Percentiles rank a stretch among this genome's conserved stretches.
phyloP scores from a whole-genome alignment of 257 asterid species.

The Sherardia arvensis region DNA sequence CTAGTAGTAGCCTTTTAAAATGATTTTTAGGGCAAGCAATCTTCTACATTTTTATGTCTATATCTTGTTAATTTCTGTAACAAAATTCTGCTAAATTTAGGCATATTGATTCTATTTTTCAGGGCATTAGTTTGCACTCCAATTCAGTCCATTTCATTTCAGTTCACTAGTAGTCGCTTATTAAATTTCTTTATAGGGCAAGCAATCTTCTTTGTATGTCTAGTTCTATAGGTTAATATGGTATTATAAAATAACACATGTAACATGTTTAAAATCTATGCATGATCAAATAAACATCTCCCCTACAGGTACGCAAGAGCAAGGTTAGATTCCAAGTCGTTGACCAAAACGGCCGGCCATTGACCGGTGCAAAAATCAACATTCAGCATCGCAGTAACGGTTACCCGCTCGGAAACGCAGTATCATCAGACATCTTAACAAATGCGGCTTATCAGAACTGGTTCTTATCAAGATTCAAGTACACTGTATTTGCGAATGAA shows the following conservation, averaged over 20 bases:
- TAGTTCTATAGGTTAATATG: no score
- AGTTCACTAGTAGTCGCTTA: no score
- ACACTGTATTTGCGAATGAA: neutral
- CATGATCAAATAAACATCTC: neutral
- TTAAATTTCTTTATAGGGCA: no score
- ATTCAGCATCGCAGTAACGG: neutral
- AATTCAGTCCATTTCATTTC: no score
- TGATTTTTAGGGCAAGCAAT: no score
- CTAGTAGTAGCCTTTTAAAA: no score
- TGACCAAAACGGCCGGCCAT: conserved; percentile 10
- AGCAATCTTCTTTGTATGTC: no score
- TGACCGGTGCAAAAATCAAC: neutral
- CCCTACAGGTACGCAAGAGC: conserved; percentile 19
- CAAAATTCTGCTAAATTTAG: no score
- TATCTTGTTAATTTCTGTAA: neutral
- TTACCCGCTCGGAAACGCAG: neutral
- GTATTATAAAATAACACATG: no score
- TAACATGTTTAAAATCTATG: neutral
- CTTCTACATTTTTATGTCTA: no score
- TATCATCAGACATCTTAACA: neutral
- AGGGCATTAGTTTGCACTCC: no score
- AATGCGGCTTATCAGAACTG: neutral
- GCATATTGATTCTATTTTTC: no score
- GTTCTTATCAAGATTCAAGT: neutral
- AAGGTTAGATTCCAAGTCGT: conserved; percentile 20